Conservation (phyloP, 768 basidiomycete species). For the Pisolithus microcarpus region DNA sequence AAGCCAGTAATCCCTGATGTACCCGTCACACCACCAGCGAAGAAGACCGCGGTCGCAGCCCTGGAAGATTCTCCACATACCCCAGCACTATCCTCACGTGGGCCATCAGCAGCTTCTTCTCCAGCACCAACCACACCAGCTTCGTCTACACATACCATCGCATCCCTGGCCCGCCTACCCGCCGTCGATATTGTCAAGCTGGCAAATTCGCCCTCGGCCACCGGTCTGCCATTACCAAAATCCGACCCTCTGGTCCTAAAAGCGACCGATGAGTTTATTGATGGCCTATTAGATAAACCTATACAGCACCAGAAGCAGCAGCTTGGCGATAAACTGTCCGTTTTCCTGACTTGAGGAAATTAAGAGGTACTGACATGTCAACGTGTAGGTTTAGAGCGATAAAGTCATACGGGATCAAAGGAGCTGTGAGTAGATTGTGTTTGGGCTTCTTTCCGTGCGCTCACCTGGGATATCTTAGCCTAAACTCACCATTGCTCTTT, state of each 20-base stretch:
- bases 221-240: constrained; percentile 55
- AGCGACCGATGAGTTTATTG: constrained; percentile 68
- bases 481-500: constrained; percentile 74
- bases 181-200: constrained; percentile 67
- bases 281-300: constrained; percentile 50
- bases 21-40: constrained; percentile 55
- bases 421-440: constrained; percentile 45
- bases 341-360: constrained; percentile 9
- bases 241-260: constrained; percentile 62
- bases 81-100: constrained; percentile 69
- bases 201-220: constrained; percentile 41
- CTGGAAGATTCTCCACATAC: constrained; percentile 57
- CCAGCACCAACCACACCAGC: constrained; percentile 61
- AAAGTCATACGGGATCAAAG: constrained; percentile 78
- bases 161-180: constrained; percentile 65
- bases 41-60: constrained; percentile 38
- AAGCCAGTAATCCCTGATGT: constrained; percentile 29
- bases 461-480: constrained; percentile 37
- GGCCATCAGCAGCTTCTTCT: constrained; percentile 64
- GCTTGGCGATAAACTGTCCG: constrained; percentile 72
- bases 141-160: constrained; percentile 48
- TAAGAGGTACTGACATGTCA: constrained; percentile 19
- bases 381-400: constrained; percentile 44
- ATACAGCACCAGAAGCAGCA: constrained; percentile 65
- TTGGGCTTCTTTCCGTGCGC: not conserved